Evolutionary conservation across 495 filamentous ascomycete genomes (phyloP).

Genomic region (Glonium stellatum): DNA sequence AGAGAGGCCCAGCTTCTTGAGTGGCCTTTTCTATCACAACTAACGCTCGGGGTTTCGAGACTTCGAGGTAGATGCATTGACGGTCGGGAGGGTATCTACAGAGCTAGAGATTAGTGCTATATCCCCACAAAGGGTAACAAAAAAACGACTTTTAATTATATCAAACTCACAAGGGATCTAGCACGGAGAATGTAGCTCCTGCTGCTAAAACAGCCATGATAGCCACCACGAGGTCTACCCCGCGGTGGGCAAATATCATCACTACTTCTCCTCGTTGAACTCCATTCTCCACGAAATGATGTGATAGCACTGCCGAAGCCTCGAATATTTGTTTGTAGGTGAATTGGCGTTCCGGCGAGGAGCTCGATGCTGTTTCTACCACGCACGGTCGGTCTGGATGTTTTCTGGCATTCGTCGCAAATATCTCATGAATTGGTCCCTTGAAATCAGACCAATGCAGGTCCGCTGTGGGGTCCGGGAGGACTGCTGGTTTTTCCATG

Average conservation of each 20-base stretch:
- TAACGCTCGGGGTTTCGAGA: slow-evolving; percentile 71
- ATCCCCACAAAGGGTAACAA: no score
- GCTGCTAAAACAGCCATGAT: slow-evolving; percentile 45
- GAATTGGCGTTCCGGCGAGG: slow-evolving; percentile 57
- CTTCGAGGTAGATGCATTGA: slow-evolving; percentile 87
- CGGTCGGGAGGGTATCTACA: slow-evolving; percentile 68
- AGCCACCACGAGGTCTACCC: slow-evolving; percentile 61
- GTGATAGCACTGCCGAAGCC: slow-evolving; percentile 71
- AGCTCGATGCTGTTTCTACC: slow-evolving; percentile 66
- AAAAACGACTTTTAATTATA: neutral
- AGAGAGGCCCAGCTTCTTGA: slow-evolving; percentile 63
- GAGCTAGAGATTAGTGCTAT: neutral
- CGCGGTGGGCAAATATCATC: slow-evolving; percentile 84
- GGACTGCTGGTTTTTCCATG: neutral
- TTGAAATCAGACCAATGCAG: slow-evolving; percentile 71
- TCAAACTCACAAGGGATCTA: slow-evolving; percentile 57
- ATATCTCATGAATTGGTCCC: slow-evolving; percentile 77
- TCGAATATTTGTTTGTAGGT: slow-evolving; percentile 87
- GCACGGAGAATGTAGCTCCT: slow-evolving; percentile 64
- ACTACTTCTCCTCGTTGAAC: slow-evolving; percentile 78
- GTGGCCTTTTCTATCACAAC: slow-evolving; percentile 76
- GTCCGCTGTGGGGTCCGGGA: slow-evolving; percentile 26
- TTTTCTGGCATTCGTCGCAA: slow-evolving; percentile 59
- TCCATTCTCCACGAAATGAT: slow-evolving; percentile 67
- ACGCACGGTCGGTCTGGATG: slow-evolving; percentile 78